phyloP scores from a whole-genome alignment of 2,329 filamentous ascomycete genomes.

The Sporothrix schenckii region DNA sequence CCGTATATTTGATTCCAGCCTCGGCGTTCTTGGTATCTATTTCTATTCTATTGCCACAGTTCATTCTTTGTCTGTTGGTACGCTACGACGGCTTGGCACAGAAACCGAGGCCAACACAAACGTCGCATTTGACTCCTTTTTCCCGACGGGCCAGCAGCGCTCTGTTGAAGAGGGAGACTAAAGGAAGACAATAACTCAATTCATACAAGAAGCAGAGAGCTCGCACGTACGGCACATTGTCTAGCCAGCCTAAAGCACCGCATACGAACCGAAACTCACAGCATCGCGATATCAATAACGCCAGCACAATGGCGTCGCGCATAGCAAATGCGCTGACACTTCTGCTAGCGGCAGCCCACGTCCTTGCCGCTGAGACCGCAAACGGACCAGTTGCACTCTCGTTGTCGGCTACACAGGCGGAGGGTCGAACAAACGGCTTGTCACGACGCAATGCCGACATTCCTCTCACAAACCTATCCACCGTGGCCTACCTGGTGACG shows the following conservation, averaged over 20 bases:
- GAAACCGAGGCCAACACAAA: background rate
- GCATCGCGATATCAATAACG: background rate
- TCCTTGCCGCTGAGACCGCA: background rate
- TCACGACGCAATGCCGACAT: conserved; percentile 30
- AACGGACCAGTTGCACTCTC: background rate
- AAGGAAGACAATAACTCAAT: background rate
- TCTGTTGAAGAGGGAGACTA: background rate
- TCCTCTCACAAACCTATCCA: conserved; percentile 30
- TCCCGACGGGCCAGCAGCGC: too few relatives aligned
- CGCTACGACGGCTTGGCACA: background rate
- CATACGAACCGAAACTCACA: too few relatives aligned
- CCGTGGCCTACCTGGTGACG: conserved; percentile 31
- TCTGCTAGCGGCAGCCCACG: background rate
- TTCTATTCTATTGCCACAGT: background rate
- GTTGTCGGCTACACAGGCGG: background rate
- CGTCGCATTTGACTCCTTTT: background rate
- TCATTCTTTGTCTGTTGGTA: background rate
- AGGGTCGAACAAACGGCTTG: background rate
- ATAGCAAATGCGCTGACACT: background rate
- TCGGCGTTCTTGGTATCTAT: background rate
- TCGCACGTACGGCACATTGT: background rate
- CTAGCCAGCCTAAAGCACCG: background rate
- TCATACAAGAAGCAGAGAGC: background rate
- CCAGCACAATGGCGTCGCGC: background rate
- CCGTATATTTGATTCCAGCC: background rate